These are phyloP conservation scores for Thermomucor indicae-seudaticae DNA, from an alignment of 371 early-diverging fungal genomes.

Conservation along the genomic window DNA sequence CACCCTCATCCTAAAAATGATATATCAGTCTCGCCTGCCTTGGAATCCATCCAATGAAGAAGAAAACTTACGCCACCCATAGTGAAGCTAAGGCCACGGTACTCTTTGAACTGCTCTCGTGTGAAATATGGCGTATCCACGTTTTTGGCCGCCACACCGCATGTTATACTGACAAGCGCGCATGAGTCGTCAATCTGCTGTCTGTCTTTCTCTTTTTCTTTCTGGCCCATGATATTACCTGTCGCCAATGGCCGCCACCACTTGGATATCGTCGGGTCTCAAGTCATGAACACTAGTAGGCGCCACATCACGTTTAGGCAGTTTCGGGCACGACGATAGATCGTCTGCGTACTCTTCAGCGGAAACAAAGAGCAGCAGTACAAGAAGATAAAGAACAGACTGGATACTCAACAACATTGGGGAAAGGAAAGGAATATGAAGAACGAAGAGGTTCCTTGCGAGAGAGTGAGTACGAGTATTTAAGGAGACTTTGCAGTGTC, in stretches of 20 bases:
- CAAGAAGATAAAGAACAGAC: background rate
- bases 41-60: background rate
- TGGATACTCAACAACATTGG: no score
- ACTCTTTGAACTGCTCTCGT: constrained; percentile 17
- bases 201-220: background rate
- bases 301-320: background rate
- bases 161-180: constrained; percentile 18
- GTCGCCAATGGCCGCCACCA: constrained; percentile 21
- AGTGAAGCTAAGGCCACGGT: constrained; percentile 24
- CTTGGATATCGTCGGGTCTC: constrained; percentile 13
- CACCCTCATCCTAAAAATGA: constrained; percentile 25
- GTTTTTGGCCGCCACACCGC: constrained; percentile 26
- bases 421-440: no score
- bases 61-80: constrained; percentile 28
- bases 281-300: constrained; percentile 15
- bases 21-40: background rate
- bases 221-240: constrained; percentile 19
- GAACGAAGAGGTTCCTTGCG: no score
- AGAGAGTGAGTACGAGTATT: no score
- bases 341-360: no score
- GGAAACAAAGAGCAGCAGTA: constrained; percentile 1
- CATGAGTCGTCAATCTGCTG: background rate
- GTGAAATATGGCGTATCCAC: constrained; percentile 13
- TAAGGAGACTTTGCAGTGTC: no score
- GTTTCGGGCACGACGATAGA: constrained; percentile 3